Base-by-base conservation (phyloP, 495 filamentous ascomycete genomes). In the Sphaerosporella brunnea region DNA sequence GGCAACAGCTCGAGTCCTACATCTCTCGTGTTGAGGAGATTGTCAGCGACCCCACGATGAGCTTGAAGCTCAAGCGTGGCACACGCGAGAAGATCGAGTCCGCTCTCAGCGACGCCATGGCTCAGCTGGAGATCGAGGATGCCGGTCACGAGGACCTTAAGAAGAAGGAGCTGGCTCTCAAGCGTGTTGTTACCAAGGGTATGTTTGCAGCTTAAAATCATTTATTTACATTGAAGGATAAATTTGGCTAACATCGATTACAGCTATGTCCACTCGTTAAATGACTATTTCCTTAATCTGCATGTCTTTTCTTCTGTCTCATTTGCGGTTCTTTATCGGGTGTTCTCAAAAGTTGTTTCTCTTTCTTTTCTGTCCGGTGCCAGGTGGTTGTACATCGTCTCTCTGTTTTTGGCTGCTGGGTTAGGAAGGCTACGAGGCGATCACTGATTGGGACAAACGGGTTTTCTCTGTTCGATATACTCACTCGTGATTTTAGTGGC, bases 11-110 rank as follows among this genome's bases (percentile, higher is more conserved):
- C 50, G 90, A 99, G 73, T 86, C 84, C 16, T 99, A 99, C 77
- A 94, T 99, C 70, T 79, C 83, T 62, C 84, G 90, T 61, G 92
- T 97, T 52, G 92, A 97, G 73, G 90, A 97, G 71, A 95, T 97
- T 56, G 74, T 95, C 62, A 92, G 83, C 23, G 92, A 97, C 72
- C 90, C 90, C 36, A 82, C 80, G 21, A 84, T 93, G 72, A 88
- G 84, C 53, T 71, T 96, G 62, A 94, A 92, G 74, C 73, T 99
- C 58, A 99, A 99, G 83, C 84, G 92, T 51, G 86, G 86, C 64
- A 85, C 87, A 70, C 93, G 93, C 75, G 90, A 96, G 66, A 95
- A 94, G 81, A 95, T 99, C 53, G 90, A 99, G 74, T 79, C 82
- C 56, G 80, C 87, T 42, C 75, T 88, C 49, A 79, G 74, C 58